Base-by-base conservation (phyloP, 768 basidiomycete genomes). In the Cystofilobasidium ferigula region DNA sequence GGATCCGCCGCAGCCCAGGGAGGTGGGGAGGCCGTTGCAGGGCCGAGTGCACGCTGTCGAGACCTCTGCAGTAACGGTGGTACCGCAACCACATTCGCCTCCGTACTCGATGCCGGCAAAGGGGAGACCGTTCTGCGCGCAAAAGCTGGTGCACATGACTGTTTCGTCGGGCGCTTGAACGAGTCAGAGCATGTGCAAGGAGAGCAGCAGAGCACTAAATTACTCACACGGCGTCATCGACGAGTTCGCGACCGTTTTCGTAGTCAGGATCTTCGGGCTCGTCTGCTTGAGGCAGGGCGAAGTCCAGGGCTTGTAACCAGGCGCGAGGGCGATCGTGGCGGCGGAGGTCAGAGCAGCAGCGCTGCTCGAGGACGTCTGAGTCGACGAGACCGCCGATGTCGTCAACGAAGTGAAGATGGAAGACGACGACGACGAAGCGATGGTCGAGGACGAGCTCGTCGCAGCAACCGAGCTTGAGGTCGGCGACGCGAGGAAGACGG, bases 151-250 rank as follows among this genome's bases (percentile, higher is more conserved):
- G 38, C 57, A 57, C 34, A 57, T 34, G 32, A 35, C 7, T 12
- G n/a, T n/a, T n/a, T n/a, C n/a, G n/a, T n/a, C n/a, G n/a, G n/a
- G n/a, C n/a, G n/a, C n/a, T n/a, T n/a, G n/a, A n/a, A n/a, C n/a
- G n/a, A n/a, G n/a, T n/a, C n/a, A n/a, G n/a, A n/a, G n/a, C n/a
- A n/a, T n/a, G n/a, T n/a, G n/a, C n/a, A n/a, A n/a, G n/a, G n/a
- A n/a, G n/a, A n/a, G n/a, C n/a, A n/a, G n/a, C n/a, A n/a, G n/a
- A n/a, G n/a, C n/a, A n/a, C n/a, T n/a, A n/a, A n/a, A n/a, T n/a
- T n/a, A n/a, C n/a, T n/a, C n/a, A n/a, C n/a, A n/a, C n/a, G 57
- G 57, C 24, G 57, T 57, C 57, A 57, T 51, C 24, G 48, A 26
- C 3, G 6, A 6, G 48, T 51, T 51, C n/a, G 24, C 28, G 48